Evolutionary conservation across 2,329 filamentous ascomycete genomes (phyloP).

Genomic region (Apiospora phragmitis): DNA sequence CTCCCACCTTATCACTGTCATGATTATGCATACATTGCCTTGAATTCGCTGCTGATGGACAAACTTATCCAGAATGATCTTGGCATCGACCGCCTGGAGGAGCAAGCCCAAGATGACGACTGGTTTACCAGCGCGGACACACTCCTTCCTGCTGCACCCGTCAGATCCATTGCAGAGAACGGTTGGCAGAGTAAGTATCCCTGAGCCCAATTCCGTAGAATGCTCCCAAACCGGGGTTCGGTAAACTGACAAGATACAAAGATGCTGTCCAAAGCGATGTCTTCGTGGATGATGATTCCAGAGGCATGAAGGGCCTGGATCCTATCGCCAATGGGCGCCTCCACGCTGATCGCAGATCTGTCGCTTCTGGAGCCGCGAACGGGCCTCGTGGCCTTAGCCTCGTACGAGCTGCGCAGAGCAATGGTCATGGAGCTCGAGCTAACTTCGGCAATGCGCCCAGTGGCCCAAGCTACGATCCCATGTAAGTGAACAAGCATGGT

Average conservation of each 20-base stretch:
- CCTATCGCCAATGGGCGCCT: neutral
- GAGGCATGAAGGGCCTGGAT: neutral
- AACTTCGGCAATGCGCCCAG: neutral
- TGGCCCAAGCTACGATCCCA: neutral
- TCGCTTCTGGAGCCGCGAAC: neutral
- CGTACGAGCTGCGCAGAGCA: neutral
- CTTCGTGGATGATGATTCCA: neutral
- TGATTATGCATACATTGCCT: neutral
- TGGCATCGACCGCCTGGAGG: neutral
- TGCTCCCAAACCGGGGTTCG: neutral
- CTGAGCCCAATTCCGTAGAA: neutral
- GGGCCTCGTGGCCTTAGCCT: neutral
- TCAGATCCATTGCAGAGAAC: no score
- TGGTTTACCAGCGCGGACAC: neutral
- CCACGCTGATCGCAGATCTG: neutral
- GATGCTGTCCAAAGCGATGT: neutral
- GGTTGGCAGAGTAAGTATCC: neutral
- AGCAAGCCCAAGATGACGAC: neutral
- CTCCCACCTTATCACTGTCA: neutral
- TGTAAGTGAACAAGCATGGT: neutral
- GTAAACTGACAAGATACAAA: neutral
- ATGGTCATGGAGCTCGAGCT: neutral
- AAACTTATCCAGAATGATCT: neutral
- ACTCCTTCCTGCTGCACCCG: neutral
- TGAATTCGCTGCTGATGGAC: neutral